Evolutionary conservation across 768 basidiomycete species (phyloP).

Genomic region (Boletales sp.): DNA sequence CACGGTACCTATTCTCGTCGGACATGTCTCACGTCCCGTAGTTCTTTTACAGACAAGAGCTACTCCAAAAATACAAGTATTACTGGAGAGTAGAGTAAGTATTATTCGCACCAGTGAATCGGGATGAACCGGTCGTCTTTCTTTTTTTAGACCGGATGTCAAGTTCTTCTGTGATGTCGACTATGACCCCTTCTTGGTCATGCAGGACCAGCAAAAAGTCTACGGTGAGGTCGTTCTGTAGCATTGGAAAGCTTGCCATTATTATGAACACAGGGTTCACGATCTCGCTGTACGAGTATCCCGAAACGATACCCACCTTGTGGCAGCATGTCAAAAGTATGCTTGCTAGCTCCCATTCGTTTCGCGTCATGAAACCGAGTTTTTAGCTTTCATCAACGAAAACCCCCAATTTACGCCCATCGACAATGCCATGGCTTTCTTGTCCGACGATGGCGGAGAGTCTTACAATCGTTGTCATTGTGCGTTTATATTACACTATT

Average conservation of each 20-base stretch:
- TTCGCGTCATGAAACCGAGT: neutral
- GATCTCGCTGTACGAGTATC: constrained; percentile 73
- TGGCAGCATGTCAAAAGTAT: constrained; percentile 74
- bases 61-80: constrained; percentile 74
- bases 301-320: constrained; percentile 74
- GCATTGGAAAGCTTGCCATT: too few relatives aligned
- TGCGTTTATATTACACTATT: constrained; percentile 33
- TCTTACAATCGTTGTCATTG: constrained; percentile 79
- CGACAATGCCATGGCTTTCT: constrained; percentile 68
- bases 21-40: constrained; percentile 24
- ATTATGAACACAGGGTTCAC: constrained; percentile 57
- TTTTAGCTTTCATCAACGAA: constrained; percentile 59
- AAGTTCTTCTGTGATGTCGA: constrained; percentile 78
- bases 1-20: neutral
- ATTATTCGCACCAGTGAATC: neutral
- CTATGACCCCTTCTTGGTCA: constrained; percentile 77
- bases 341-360: neutral
- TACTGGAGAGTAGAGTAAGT: constrained; percentile 90
- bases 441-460: constrained; percentile 67
- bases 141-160: constrained; percentile 57
- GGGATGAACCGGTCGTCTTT: constrained; percentile 5
- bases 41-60: constrained; percentile 82
- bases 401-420: constrained; percentile 59
- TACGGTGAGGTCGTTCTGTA: constrained; percentile 51
- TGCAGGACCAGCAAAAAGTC: constrained; percentile 77